Evolutionary conservation across 78 protist species (phyloP), one percentile per base, ranked within the genome.

Genomic region (Dictyostelium purpureum): DNA sequence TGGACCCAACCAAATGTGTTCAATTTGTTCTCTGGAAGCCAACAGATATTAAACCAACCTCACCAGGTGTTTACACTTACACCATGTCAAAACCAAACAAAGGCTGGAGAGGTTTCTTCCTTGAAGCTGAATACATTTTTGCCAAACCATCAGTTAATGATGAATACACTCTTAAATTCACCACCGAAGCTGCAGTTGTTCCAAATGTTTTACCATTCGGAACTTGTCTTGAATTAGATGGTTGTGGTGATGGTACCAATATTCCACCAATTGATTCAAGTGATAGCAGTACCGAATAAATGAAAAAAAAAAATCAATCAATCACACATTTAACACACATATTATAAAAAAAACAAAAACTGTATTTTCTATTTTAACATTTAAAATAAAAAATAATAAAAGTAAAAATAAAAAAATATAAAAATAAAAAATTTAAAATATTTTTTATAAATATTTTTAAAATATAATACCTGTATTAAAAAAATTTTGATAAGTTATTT

Each of bases 101-200:
- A 26, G 94, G 94, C 6, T 88, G 94, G 94, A 40, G 89, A 49
- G 94, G 69, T 10, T 88, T 88, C 61, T 71, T 88, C 79, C 40
- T 88, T 12, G 94, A 88, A 24, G 94, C 88, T 14, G 40, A 24
- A 52, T 88, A 88, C 43, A 45, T 56, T 16, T 33, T 31, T 7
- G 40, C 40, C 4, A 40, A 77, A 33, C 28, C 18, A 11, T 56
- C 79, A 31, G 28, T 88, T 38, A 40, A 79, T 4, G 76, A 51
- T 26, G 79, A 88, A 59, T 88, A 88, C 54, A 78, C 79, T 2
- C 43, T 88, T 45, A 88, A 78, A 52, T 79, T 51, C 76, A 79
- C 88, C 5, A 35, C 82, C 11, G 94, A 78, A 52, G 83, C 61
- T 19, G 90, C 89, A 2, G 74, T 91, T 26, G 81, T 91, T 35